Percentiles rank a stretch among this genome's conserved stretches.
Evolutionary conservation across 192 early-diverging fungal species (phyloP).

Genomic region (Phycomyces blakesleeanus): DNA sequence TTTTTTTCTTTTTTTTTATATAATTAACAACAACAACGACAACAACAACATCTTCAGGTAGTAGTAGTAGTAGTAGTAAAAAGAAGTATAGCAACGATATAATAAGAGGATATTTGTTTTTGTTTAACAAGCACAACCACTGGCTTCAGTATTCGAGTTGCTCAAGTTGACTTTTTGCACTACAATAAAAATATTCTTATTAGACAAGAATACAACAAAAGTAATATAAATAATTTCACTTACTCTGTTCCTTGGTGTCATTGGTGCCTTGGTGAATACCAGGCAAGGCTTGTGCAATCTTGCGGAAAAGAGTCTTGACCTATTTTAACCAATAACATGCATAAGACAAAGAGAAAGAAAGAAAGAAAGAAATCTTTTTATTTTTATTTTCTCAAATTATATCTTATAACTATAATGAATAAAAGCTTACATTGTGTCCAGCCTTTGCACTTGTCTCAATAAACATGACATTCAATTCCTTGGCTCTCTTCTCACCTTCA

Average conservation of each 20-base stretch:
- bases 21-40: too few relatives aligned
- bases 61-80: too few relatives aligned
- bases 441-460: constrained; percentile 99
- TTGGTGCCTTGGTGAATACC: constrained; percentile 70
- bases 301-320: constrained; percentile 94
- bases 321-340: constrained; percentile 5
- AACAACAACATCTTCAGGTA: too few relatives aligned
- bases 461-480: constrained; percentile 97
- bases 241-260: constrained; percentile 39
- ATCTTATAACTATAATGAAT: too few relatives aligned
- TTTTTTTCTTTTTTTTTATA: too few relatives aligned
- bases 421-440: constrained; percentile 84
- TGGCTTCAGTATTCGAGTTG: constrained; percentile 28
- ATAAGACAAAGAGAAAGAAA: too few relatives aligned
- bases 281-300: constrained; percentile 91
- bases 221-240: constrained; percentile 1
- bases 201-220: not conserved
- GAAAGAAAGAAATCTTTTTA: too few relatives aligned
- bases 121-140: constrained; percentile 28
- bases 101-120: too few relatives aligned
- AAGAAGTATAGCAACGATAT: too few relatives aligned
- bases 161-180: constrained; percentile 37
- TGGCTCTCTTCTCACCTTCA: constrained; percentile 97
- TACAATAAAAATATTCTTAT: too few relatives aligned
- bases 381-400: too few relatives aligned